These are phyloP conservation scores for Parietichytrium sp. DNA, from an alignment of 108 stramenopile genomes.

Conservation along the genomic window DNA sequence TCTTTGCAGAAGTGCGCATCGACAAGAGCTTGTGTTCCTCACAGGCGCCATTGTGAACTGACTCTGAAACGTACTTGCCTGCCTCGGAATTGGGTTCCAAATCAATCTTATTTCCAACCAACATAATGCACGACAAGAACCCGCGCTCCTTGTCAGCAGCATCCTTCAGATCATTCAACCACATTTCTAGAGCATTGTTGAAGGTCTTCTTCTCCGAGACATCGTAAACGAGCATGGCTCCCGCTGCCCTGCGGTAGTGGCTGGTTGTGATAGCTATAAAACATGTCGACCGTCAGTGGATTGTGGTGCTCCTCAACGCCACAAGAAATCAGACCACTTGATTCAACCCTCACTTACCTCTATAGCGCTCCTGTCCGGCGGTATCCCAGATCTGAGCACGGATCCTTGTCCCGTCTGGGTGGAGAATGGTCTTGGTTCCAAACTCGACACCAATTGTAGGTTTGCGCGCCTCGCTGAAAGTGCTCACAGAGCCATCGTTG, in stretches of 20 bases:
- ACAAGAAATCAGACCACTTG: not conserved
- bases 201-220: constrained; percentile 51
- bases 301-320: no score
- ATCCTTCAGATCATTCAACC: constrained; percentile 53
- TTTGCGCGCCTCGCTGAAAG: constrained; percentile 30
- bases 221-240: constrained; percentile 56
- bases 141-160: constrained; percentile 31
- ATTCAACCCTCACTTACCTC: constrained; percentile 41
- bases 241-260: constrained; percentile 56
- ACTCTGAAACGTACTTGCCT: constrained; percentile 37
- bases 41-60: constrained; percentile 13
- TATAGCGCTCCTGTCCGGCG: constrained; percentile 55
- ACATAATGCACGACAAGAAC: constrained; percentile 12
- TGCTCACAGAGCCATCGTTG: not conserved
- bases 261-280: constrained; percentile 36
- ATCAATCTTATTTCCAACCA: constrained; percentile 40
- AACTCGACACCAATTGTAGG: constrained; percentile 47
- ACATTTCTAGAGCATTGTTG: constrained; percentile 51
- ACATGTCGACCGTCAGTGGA: no score
- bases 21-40: constrained; percentile 28
- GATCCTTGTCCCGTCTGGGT: constrained; percentile 54
- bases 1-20: constrained; percentile 34
- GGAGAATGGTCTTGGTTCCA: constrained; percentile 54
- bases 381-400: constrained; percentile 56
- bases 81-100: constrained; percentile 6